These are phyloP conservation scores for Quercus aquifolioides DNA, from an alignment of 306 rosid species.

Conservation along the genomic window DNA sequence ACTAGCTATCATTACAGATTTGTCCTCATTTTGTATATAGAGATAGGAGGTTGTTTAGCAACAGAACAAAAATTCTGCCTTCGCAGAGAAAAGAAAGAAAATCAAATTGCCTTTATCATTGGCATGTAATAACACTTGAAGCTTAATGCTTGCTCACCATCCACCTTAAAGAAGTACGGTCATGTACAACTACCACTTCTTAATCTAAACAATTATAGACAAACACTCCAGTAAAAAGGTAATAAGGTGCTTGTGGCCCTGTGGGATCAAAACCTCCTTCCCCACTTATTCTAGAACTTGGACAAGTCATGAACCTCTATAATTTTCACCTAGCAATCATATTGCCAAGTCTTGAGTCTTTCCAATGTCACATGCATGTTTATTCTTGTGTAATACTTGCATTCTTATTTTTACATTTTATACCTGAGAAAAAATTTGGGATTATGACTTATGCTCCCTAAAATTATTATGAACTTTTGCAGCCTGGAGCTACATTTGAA, in stretches of 20 bases:
- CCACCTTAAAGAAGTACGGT: no score
- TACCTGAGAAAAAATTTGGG: not conserved
- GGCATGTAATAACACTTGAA: not conserved
- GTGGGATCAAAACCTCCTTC: not conserved
- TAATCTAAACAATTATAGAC: not conserved
- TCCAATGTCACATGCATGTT: not conserved
- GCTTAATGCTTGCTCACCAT: no score
- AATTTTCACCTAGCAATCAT: not conserved
- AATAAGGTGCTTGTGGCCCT: not conserved
- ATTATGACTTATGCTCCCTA: constrained; percentile 15
- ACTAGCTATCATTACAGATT: not conserved
- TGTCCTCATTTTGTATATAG: not conserved
- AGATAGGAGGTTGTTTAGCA: not conserved
- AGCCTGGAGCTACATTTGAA: constrained; percentile 94
- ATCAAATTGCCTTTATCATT: not conserved
- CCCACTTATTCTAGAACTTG: not conserved
- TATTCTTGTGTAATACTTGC: not conserved
- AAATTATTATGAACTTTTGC: constrained; percentile 39
- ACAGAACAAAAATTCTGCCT: not conserved
- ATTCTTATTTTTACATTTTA: not conserved
- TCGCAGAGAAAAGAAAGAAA: not conserved
- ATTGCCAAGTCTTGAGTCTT: not conserved
- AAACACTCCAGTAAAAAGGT: not conserved
- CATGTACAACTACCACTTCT: not conserved
- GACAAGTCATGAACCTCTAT: no score